Conservation (phyloP, 345 rosid genomes). For the Lepidium sativum region DNA sequence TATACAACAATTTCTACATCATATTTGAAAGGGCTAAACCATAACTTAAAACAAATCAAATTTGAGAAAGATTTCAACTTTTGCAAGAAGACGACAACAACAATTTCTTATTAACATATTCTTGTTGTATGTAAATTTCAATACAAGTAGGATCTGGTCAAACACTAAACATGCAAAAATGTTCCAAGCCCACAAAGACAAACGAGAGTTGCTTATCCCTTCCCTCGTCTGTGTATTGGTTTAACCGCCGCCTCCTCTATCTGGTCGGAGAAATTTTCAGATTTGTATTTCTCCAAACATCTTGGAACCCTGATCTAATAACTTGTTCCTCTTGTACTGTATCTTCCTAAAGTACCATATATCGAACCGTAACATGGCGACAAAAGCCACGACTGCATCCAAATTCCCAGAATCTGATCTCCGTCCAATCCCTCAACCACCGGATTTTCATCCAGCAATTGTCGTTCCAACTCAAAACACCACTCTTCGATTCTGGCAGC, state of each 20-base stretch:
- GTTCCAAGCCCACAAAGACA: no score
- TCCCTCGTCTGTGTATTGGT: neutral
- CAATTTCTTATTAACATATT: no score
- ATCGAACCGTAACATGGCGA: conserved; percentile 31
- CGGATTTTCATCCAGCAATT: conserved; percentile 55
- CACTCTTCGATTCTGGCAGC: conserved; percentile 77
- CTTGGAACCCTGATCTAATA: conserved; percentile 17
- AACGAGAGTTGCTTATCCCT: neutral
- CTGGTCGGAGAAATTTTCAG: conserved; percentile 26
- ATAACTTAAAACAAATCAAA: no score
- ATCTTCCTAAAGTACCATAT: no score
- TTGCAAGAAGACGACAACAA: no score
- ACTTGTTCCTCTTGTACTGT: neutral
- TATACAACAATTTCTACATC: no score
- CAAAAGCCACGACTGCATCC: conserved; percentile 55
- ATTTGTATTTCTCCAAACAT: conserved; percentile 12
- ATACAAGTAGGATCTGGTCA: no score
- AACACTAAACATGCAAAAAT: no score
- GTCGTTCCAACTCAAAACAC: conserved; percentile 30
- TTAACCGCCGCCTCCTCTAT: conserved; percentile 21
- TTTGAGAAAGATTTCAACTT: no score
- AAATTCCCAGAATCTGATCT: conserved; percentile 60
- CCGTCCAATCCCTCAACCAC: conserved; percentile 47
- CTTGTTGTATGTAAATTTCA: no score
- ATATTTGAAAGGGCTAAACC: no score